Evolutionary conservation across 352 stramenopile genomes (phyloP).

Genomic region (Globisporangium spinosum): DNA sequence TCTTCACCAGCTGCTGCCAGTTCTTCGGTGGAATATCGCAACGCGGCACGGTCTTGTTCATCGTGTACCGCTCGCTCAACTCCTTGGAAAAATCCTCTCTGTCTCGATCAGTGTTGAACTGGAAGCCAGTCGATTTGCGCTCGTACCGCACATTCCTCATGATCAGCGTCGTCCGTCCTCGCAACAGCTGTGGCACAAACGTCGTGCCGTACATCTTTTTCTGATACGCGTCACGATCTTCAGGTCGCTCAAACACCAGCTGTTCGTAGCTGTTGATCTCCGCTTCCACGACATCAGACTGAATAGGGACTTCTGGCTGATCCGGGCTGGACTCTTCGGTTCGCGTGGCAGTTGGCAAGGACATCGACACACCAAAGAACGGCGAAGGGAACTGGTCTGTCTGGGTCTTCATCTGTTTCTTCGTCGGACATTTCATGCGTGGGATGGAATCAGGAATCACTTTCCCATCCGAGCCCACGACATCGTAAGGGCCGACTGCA

Average conservation of each 20-base stretch:
- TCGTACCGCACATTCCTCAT: conserved; percentile 46
- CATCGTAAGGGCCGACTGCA: conserved; percentile 15
- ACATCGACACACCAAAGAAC: conserved; percentile 28
- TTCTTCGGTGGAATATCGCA: conserved; percentile 53
- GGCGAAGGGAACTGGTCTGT: conserved; percentile 15
- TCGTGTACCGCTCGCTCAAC: conserved; percentile 45
- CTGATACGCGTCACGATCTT: conserved; percentile 46
- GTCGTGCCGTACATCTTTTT: conserved; percentile 49
- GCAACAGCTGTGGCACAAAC: conserved; percentile 47
- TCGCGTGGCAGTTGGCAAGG: neutral
- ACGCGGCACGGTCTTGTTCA: conserved; percentile 44
- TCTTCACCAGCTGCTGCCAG: conserved; percentile 44
- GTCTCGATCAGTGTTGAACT: conserved; percentile 58
- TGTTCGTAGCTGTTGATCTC: conserved; percentile 38
- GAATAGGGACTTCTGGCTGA: neutral
- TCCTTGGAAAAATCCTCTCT: conserved; percentile 41
- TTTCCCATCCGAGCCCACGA: conserved; percentile 13
- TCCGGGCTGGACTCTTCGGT: neutral
- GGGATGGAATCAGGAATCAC: conserved; percentile 16
- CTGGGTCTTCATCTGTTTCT: conserved; percentile 23
- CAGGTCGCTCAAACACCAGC: conserved; percentile 31
- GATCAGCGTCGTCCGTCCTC: conserved; percentile 37
- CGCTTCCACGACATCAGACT: neutral
- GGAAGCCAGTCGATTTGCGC: conserved; percentile 54
- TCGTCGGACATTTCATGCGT: conserved; percentile 21